Evolutionary conservation across 345 rosid species (phyloP).

Genomic region (Tarenaya hassleriana): DNA sequence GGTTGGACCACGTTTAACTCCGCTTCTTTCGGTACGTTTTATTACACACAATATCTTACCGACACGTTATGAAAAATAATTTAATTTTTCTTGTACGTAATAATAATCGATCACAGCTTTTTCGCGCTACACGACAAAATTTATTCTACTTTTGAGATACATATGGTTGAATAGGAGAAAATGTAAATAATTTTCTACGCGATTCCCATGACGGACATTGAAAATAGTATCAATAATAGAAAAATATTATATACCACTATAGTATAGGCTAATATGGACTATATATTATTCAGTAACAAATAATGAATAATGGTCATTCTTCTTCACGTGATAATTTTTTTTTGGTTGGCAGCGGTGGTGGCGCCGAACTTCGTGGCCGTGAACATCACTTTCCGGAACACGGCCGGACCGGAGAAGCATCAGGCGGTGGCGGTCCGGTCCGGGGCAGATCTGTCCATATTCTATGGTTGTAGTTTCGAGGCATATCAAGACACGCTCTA

Average conservation of each 20-base stretch:
- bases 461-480: conserved; percentile 79
- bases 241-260: too few species aligned
- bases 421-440: conserved; percentile 85
- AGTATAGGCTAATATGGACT: too few species aligned
- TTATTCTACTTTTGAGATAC: conserved; percentile 10
- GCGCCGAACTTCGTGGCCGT: conserved; percentile 82
- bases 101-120: conserved; percentile 19
- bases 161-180: conserved; percentile 18
- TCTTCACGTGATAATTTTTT: conserved; percentile 13
- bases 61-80: conserved; percentile 7
- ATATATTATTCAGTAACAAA: too few species aligned
- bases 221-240: too few species aligned
- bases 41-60: conserved; percentile 18
- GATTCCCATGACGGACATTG: too few species aligned
- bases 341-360: conserved; percentile 54
- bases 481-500: conserved; percentile 90
- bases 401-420: conserved; percentile 79
- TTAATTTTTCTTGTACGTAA: too few species aligned
- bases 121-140: conserved; percentile 12
- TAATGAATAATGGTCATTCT: conserved; percentile 17
- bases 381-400: conserved; percentile 77
- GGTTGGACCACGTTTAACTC: conserved; percentile 93
- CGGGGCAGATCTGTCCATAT: conserved; percentile 72
- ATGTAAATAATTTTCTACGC: conserved; percentile 4
- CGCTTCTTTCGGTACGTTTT: conserved; percentile 59